Conservation (phyloP, 176 grass and related monocot genomes). For the Puccinellia tenuiflora region DNA sequence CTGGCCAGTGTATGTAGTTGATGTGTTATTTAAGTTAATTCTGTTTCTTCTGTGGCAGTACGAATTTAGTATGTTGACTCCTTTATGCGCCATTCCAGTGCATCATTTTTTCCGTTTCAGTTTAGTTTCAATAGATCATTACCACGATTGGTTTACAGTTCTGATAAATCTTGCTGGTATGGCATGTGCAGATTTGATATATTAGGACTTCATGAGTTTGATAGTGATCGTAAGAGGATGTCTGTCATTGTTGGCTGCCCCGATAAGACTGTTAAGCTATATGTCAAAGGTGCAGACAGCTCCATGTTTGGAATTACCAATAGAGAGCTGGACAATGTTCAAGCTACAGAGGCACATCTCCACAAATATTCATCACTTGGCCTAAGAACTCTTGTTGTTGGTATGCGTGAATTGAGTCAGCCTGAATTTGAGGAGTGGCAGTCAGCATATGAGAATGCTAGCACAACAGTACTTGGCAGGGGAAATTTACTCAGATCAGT, state of each 20-base stretch:
- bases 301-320: constrained; percentile 66
- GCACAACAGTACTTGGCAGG: constrained; percentile 57
- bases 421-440: constrained; percentile 64
- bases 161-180: constrained; percentile 24
- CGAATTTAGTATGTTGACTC: constrained; percentile 9
- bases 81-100: neutral
- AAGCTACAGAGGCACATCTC: constrained; percentile 61
- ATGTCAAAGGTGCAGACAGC: constrained; percentile 86
- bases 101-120: neutral
- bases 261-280: constrained; percentile 65
- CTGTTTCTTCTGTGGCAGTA: neutral
- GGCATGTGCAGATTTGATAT: constrained; percentile 58
- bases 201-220: constrained; percentile 91
- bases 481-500: constrained; percentile 49
- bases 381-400: constrained; percentile 74
- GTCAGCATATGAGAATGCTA: constrained; percentile 59
- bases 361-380: constrained; percentile 71
- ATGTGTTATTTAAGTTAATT: neutral
- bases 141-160: neutral
- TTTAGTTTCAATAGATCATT: constrained; percentile 21
- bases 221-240: constrained; percentile 96
- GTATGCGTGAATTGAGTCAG: constrained; percentile 42
- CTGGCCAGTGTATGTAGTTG: neutral
- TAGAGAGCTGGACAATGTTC: constrained; percentile 44
- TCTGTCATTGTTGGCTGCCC: constrained; percentile 75